Base-by-base conservation (phyloP, 2,329 filamentous ascomycete genomes). In the Fusarium sp. region DNA sequence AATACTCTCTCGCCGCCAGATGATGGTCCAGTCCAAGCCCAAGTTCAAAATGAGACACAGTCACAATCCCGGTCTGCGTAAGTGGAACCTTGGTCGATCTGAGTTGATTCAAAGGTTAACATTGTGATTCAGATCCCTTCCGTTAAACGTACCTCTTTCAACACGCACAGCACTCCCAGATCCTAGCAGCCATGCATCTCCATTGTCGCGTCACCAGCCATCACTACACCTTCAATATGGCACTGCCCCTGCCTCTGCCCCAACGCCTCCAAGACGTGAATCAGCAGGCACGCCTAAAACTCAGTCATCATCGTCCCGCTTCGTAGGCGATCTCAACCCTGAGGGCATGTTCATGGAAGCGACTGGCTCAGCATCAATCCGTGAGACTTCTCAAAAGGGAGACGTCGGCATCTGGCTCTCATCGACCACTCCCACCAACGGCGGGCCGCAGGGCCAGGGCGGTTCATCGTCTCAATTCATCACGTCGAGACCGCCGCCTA, bases 281-380 rank as follows among this genome's bases (percentile, higher is more conserved):
- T 62, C 72, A 4, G 58, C 56, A 26, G 68, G 70, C 30, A 74
- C 69, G 4, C 62, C 72, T 13, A 72, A 71, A 33, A 58, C 75
- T 11, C 74, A 75, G 16, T 68, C 65, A 41, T 77, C 65, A 38
- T 77, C 79, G 1, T 80, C 79, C 2, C 83, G 86, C 8, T 89
- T 88, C 56, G 83, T 89, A 37, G 86, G 86, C 18, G 86, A 89
- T 70, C 71, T 88, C 30, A 89, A 87, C 67, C 87, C 87, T 3
- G 87, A 89, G 73, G 84, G 84, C 60, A 85, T 89, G 74, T 86
- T 89, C 57, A 80, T 87, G 69, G 85, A 88, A 67, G 86, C 84
- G 2, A 85, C 84, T 3, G 77, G 77, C 4, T 77, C 78, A 4
- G 72, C 72, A 8, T 76, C 77, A 0, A 55, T 76, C 20, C 73